phyloP scores from a whole-genome alignment of 106 monocot genomes.

The Chionographis japonica region DNA sequence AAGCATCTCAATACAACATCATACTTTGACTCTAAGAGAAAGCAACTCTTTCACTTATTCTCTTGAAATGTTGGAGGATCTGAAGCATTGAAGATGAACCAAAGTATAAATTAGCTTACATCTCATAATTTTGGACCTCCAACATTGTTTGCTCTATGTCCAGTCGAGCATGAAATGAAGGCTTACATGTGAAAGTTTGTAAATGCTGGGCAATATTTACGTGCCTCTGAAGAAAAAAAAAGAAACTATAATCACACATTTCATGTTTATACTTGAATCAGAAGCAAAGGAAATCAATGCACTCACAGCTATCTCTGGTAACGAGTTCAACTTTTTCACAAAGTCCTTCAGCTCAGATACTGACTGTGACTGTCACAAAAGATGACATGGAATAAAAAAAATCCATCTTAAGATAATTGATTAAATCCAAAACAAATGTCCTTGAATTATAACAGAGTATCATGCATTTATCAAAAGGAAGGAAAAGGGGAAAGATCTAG shows the following conservation, averaged over 20 bases:
- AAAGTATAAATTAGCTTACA: conserved; percentile 48
- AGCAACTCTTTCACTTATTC: neutral
- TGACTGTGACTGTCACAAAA: conserved; percentile 65
- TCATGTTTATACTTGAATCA: neutral
- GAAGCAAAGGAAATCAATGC: neutral
- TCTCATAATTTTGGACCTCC: conserved; percentile 80
- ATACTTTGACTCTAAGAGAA: neutral
- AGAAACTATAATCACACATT: conserved; percentile 4
- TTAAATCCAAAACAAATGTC: no score
- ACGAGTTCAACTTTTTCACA: conserved; percentile 88
- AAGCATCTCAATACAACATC: neutral
- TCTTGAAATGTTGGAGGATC: neutral
- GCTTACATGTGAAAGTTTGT: conserved; percentile 92
- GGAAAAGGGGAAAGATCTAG: no score
- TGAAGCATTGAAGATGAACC: neutral
- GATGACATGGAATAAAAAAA: conserved; percentile 5
- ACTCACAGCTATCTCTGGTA: conserved; percentile 97
- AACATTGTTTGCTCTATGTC: conserved; percentile 98
- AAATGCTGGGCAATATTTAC: conserved; percentile 95
- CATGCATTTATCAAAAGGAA: no score
- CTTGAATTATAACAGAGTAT: no score
- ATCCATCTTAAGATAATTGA: neutral
- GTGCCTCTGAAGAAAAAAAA: conserved; percentile 66
- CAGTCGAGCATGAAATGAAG: conserved; percentile 90
- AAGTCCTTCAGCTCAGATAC: conserved; percentile 98